phyloP scores from a whole-genome alignment of 1,284 basidiomycete species.

The Austropuccinia psidii region DNA sequence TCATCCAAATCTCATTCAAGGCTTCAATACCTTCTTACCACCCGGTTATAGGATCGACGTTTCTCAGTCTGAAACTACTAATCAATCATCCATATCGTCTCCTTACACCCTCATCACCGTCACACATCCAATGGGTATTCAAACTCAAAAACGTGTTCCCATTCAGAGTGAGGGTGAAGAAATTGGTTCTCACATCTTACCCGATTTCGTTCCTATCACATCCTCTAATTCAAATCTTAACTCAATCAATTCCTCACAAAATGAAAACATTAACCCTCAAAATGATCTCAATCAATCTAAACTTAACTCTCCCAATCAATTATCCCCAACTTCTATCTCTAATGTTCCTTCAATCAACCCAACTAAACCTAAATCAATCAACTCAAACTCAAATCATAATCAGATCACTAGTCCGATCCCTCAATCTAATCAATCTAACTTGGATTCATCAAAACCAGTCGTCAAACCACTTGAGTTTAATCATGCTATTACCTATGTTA shows the following conservation, averaged over 20 bases:
- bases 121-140: conserved; percentile 40
- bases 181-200: conserved; percentile 31
- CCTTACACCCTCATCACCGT: conserved; percentile 40
- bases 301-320: background rate
- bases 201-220: background rate
- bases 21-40: conserved; percentile 98
- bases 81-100: conserved; percentile 47
- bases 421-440: conserved; percentile 3
- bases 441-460: conserved; percentile 26
- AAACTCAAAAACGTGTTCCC: conserved; percentile 41
- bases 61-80: conserved; percentile 58
- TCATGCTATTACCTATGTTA: conserved; percentile 94
- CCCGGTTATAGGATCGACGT: conserved; percentile 95
- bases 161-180: conserved; percentile 36
- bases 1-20: conserved; percentile 86
- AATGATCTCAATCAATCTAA: background rate
- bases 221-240: conserved; percentile 9
- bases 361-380: conserved; percentile 25
- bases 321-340: background rate
- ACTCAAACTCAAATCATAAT: conserved; percentile 8
- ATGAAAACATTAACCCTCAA: background rate
- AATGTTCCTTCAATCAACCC: background rate
- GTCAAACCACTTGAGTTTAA: conserved; percentile 67
- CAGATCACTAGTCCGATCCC: conserved; percentile 22
- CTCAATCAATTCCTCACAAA: background rate